A percentile compares a stretch with the other conserved stretches of the same genome.
phyloP scores from a whole-genome alignment of 129 eudicot species.

The Helichrysum umbraculigerum region DNA sequence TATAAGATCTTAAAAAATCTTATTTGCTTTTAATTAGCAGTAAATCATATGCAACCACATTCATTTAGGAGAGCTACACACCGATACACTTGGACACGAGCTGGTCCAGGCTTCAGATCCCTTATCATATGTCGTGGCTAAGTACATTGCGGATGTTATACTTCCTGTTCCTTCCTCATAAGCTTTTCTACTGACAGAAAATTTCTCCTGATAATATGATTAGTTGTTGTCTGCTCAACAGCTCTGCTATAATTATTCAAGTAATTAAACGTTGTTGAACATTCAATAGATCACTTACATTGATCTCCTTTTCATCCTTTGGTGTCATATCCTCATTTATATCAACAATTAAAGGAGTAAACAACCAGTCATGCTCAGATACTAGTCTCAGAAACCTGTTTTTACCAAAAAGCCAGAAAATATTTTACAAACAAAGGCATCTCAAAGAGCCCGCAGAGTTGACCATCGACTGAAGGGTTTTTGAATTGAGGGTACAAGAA shows the following conservation, averaged over 20 bases:
- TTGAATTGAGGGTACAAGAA: background rate
- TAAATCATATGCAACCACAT: conserved; percentile 1
- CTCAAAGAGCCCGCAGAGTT: background rate
- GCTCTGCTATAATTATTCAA: conserved; percentile 6
- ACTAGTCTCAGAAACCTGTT: conserved; percentile 79
- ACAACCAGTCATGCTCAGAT: conserved; percentile 81
- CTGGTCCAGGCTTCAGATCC: conserved; percentile 89
- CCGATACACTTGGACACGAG: conserved; percentile 59
- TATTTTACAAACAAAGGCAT: background rate
- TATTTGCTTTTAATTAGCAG: background rate
- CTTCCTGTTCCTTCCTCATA: conserved; percentile 52
- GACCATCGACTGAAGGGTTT: background rate
- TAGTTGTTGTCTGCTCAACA: background rate
- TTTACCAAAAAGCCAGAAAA: conserved; percentile 16
- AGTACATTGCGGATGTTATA: conserved; percentile 67
- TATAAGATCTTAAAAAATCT: background rate
- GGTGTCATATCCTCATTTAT: conserved; percentile 72
- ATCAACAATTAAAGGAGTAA: conserved; percentile 79
- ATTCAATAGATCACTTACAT: conserved; percentile 47
- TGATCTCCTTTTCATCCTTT: conserved; percentile 67
- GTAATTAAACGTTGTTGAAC: background rate
- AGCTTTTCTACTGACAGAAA: conserved; percentile 64
- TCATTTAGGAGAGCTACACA: conserved; percentile 39
- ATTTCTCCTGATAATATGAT: conserved; percentile 53
- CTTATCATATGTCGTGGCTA: conserved; percentile 86